Conservation (phyloP, 2,329 filamentous ascomycete species). For the Leptosphaerulina australis region DNA sequence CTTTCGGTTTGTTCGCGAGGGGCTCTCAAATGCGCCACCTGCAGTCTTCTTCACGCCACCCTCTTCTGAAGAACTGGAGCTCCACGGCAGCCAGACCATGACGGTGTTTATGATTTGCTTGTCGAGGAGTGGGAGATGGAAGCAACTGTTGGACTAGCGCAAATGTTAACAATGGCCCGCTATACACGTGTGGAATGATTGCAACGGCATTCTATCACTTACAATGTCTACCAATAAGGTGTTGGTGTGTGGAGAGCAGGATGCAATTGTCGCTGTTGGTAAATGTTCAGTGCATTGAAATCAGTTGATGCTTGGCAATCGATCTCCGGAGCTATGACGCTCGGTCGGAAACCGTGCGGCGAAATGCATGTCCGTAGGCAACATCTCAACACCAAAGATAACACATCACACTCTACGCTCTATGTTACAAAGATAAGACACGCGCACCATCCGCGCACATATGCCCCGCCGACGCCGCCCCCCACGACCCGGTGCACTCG, state of each 20-base stretch:
- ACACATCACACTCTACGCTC: conserved; percentile 8
- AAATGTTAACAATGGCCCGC: conserved; percentile 12
- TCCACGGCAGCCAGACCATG: conserved; percentile 62
- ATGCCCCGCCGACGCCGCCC: conserved; percentile 66
- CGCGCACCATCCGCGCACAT: conserved; percentile 29
- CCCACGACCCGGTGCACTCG: conserved; percentile 68
- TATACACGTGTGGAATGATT: no score
- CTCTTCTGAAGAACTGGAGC: conserved; percentile 49
- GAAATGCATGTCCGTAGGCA: conserved; percentile 20
- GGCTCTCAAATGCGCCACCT: conserved; percentile 70
- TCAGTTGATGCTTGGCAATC: conserved; percentile 29
- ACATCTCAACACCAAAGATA: conserved; percentile 17
- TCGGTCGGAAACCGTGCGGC: conserved; percentile 20
- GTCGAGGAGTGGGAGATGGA: conserved; percentile 15
- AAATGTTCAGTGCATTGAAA: conserved; percentile 1
- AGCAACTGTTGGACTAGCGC: conserved; percentile 13
- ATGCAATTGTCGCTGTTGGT: not conserved
- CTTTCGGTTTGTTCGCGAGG: conserved; percentile 80
- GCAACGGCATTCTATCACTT: no score
- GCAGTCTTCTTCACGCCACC: conserved; percentile 51
- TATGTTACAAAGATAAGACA: conserved; percentile 26
- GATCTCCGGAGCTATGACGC: conserved; percentile 25
- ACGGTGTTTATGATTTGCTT: conserved; percentile 25
- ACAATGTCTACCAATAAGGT: not conserved
- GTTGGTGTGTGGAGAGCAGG: not conserved